phyloP scores from a whole-genome alignment of 2,329 filamentous ascomycete species.

The Aurifilum marmelostoma region DNA sequence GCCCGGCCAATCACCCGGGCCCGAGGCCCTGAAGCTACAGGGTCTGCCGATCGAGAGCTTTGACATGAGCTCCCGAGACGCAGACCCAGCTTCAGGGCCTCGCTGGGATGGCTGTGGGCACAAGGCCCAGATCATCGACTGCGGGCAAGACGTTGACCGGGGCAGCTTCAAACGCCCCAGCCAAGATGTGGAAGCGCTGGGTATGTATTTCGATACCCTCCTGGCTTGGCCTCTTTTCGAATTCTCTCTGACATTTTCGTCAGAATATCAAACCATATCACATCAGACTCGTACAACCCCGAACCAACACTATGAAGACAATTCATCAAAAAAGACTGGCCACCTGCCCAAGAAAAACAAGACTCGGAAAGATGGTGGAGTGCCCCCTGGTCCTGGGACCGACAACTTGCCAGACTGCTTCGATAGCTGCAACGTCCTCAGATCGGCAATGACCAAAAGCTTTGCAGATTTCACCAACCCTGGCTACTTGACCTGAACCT shows the following conservation, averaged over 20 bases:
- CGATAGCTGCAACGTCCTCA: neutral
- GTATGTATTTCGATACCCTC: neutral
- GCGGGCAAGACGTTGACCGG: slow-evolving; percentile 75
- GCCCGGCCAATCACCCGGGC: slow-evolving; percentile 63
- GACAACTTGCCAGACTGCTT: neutral
- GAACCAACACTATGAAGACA: too few relatives aligned
- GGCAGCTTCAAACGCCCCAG: slow-evolving; percentile 17
- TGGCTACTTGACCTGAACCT: neutral
- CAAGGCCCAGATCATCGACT: slow-evolving; percentile 58
- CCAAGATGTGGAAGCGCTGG: slow-evolving; percentile 42
- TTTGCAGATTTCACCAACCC: neutral
- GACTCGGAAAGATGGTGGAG: too few relatives aligned
- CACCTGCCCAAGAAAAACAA: too few relatives aligned
- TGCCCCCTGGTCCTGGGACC: too few relatives aligned
- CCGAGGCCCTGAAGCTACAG: slow-evolving; percentile 67
- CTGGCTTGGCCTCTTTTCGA: neutral
- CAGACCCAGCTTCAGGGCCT: slow-evolving; percentile 67
- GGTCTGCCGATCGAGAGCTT: slow-evolving; percentile 68
- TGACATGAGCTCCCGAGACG: slow-evolving; percentile 65
- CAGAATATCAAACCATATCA: too few relatives aligned
- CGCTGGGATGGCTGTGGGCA: slow-evolving; percentile 79
- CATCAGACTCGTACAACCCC: too few relatives aligned
- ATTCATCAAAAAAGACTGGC: too few relatives aligned
- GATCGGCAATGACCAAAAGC: neutral
- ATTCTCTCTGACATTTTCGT: neutral